Base-by-base conservation (phyloP, 169 alveolate genomes). In the Plasmodium vivax region DNA sequence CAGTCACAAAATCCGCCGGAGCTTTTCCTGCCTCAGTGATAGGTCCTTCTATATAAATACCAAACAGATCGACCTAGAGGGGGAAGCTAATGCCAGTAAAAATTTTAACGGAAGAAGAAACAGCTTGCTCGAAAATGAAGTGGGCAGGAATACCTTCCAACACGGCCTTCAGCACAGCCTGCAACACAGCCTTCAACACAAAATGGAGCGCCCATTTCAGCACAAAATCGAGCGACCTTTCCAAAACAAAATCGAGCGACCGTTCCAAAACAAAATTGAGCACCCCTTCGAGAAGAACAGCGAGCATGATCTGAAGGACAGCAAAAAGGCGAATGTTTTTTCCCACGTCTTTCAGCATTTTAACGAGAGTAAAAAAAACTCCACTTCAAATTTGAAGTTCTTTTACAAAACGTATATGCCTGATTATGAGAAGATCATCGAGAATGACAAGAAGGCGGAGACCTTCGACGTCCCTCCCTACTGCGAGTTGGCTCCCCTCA, bases 401-500 rank as follows among this genome's bases (percentile, higher is more conserved):
- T 80, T 88, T 23, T 88, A 88, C 74, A 88, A 88, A 88, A 88
- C 94, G 30, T 88, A 88, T 30, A 88, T 88, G 94, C 94, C 94
- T 6, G 94, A 88, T 62, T 88, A 88, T 27, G 94, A 88, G 82
- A 88, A 88, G 9, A 88, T 88, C 16, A 88, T 88, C 9, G 94
- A 88, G n/a, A 88, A 88, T 74, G 94, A 88, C n/a, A 88, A 88
- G 51, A 88, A 88, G 54, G 81, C 82, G 10, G 94, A 88, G 43
- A 88, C 90, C 5, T 77, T 88, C 45, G 95, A 84, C 80, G 95
- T 92, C 1, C 98, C 98, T 12, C 98, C 98, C 3, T 96, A 96
- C 92, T 96, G 98, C 85, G 98, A 96, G 74, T 83, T 96, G 23
- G 96, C 96, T 6, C 94, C 95, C 19, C 93, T 96, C 72, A 95